phyloP scores from a whole-genome alignment of 148 eudicot genomes.

The Diospyros lotus region DNA sequence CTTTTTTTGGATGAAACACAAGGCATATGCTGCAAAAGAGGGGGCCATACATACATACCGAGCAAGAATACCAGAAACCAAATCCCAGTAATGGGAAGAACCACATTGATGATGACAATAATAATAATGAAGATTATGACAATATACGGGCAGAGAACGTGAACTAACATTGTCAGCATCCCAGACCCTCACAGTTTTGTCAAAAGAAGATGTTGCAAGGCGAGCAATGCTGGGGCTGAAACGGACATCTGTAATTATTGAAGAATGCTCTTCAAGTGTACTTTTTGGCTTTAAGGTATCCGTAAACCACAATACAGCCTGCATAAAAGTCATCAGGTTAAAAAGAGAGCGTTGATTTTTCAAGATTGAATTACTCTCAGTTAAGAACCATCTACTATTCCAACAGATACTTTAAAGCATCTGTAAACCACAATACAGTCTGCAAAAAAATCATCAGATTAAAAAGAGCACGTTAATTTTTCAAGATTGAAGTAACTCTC shows the following conservation, averaged over 20 bases:
- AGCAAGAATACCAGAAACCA: background rate
- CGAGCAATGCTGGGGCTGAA: conserved; percentile 87
- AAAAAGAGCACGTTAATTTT: too few relatives aligned
- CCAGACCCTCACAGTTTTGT: conserved; percentile 91
- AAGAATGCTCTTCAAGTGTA: conserved; percentile 78
- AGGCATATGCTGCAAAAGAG: background rate
- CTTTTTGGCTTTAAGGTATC: conserved; percentile 72
- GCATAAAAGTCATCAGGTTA: conserved; percentile 22
- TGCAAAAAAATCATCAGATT: too few relatives aligned
- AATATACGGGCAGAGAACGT: background rate
- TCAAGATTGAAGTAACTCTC: too few relatives aligned
- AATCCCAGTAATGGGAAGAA: too few relatives aligned
- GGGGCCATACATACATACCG: background rate
- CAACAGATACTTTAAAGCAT: background rate
- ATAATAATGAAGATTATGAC: background rate
- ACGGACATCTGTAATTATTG: conserved; percentile 81
- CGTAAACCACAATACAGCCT: conserved; percentile 82
- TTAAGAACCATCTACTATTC: background rate
- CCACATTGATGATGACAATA: background rate
- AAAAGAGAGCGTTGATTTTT: background rate
- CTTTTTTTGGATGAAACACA: background rate
- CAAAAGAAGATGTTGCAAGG: conserved; percentile 90
- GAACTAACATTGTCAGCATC: conserved; percentile 77
- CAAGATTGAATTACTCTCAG: background rate
- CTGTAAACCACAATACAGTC: too few relatives aligned